Conservation (phyloP, 139 green algal genomes). For the Asterochloris erici region DNA sequence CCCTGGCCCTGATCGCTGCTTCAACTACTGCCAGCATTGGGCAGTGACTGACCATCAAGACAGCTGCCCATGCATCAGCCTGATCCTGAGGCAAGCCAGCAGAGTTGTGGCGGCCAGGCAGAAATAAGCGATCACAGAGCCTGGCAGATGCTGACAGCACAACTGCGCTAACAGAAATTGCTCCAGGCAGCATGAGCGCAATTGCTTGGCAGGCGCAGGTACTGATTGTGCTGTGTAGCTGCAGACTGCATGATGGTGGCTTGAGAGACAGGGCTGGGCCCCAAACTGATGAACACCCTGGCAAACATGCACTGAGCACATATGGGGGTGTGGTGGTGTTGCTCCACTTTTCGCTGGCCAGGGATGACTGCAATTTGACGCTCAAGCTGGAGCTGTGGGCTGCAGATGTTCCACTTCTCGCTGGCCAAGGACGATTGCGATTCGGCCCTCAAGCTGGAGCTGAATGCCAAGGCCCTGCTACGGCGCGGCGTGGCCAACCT, state of each 20-base stretch:
- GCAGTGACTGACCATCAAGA: background rate
- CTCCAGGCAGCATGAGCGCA: too few relatives aligned
- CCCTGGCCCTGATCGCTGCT: background rate
- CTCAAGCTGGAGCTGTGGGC: background rate
- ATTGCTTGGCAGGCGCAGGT: background rate
- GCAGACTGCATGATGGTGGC: background rate
- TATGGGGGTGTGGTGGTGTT: background rate
- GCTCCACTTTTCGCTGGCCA: background rate
- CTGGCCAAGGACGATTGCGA: slow-evolving; percentile 44
- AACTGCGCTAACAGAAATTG: too few relatives aligned
- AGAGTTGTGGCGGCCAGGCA: background rate
- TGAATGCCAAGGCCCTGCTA: slow-evolving; percentile 46
- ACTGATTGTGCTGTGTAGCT: background rate
- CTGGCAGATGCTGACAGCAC: too few relatives aligned
- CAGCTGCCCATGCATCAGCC: too few relatives aligned
- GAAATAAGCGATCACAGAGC: background rate
- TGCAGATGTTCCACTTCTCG: slow-evolving; percentile 27
- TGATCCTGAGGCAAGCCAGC: background rate
- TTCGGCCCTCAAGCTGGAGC: slow-evolving; percentile 37
- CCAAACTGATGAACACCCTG: background rate
- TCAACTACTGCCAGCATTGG: background rate
- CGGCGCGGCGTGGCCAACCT: slow-evolving; percentile 34
- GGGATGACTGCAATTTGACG: background rate
- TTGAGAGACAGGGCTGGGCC: background rate
- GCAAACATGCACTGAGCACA: background rate